Evolutionary conservation across 768 basidiomycete species (phyloP).

Genomic region (Suillus subalutaceus): DNA sequence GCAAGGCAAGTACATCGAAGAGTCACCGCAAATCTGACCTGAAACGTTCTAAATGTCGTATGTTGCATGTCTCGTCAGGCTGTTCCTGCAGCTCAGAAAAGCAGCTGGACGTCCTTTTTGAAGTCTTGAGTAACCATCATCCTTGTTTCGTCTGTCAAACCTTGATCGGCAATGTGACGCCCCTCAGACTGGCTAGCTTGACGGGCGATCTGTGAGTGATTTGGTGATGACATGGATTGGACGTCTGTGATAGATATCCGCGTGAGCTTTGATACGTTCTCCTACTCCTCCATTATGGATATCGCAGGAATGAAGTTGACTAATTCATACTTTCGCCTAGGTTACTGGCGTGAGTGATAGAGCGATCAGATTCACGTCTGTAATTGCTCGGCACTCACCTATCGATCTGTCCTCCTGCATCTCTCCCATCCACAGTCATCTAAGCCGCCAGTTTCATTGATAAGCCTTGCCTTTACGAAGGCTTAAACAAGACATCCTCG

Average conservation of each 20-base stretch:
- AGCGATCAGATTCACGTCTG: neutral
- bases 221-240: neutral
- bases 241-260: neutral
- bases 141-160: neutral
- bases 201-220: conserved; percentile 73
- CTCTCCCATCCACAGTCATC: no score
- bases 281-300: neutral
- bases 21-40: conserved; percentile 24
- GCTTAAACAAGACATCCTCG: no score
- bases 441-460: no score
- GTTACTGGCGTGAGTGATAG: neutral
- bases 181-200: conserved; percentile 63
- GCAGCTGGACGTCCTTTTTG: conserved; percentile 81
- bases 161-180: conserved; percentile 10
- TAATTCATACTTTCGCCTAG: neutral
- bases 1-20: conserved; percentile 34
- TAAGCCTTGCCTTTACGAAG: no score
- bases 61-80: conserved; percentile 45
- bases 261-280: neutral
- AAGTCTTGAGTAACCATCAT: conserved; percentile 66
- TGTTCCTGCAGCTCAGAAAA: conserved; percentile 80
- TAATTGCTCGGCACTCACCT: no score
- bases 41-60: conserved; percentile 29
- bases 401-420: no score
- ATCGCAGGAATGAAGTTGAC: neutral